A percentile compares a stretch with the other conserved stretches of the same genome.
These are phyloP conservation scores for Cercophora scortea DNA, from an alignment of 495 filamentous ascomycete species.

Conservation along the genomic window DNA sequence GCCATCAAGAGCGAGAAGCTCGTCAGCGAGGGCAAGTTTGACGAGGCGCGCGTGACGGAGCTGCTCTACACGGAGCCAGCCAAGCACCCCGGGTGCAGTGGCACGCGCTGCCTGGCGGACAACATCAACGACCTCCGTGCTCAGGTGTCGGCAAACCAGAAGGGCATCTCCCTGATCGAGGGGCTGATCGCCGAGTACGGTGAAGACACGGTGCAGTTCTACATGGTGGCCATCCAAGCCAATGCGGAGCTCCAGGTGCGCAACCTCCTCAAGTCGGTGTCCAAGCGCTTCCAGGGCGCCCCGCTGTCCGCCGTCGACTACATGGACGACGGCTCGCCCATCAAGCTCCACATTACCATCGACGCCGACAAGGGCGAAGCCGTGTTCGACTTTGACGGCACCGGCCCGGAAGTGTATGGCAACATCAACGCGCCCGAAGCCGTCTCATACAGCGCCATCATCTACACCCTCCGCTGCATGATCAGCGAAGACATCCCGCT, in stretches of 20 bases:
- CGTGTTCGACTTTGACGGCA: conserved; percentile 84
- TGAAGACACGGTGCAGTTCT: conserved; percentile 85
- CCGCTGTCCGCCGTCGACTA: conserved; percentile 71
- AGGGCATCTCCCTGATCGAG: conserved; percentile 86
- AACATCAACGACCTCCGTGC: conserved; percentile 96
- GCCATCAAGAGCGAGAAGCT: conserved; percentile 92
- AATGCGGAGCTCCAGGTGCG: conserved; percentile 86
- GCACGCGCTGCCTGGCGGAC: conserved; percentile 83
- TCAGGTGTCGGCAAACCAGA: conserved; percentile 92
- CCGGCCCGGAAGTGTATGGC: conserved; percentile 86
- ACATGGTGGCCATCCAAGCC: conserved; percentile 89
- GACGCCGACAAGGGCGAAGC: conserved; percentile 77
- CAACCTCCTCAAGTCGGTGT: conserved; percentile 72
- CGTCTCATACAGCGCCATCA: conserved; percentile 90
- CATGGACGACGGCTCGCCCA: conserved; percentile 92
- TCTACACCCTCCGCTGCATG: conserved; percentile 89
- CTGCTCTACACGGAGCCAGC: conserved; percentile 79
- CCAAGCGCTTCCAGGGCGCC: conserved; percentile 66
- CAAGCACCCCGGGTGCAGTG: conserved; percentile 77
- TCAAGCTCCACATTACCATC: conserved; percentile 77
- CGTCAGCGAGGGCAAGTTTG: conserved; percentile 80
- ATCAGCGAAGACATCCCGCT: conserved; percentile 91
- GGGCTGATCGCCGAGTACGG: conserved; percentile 83
- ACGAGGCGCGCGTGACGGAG: conserved; percentile 80
- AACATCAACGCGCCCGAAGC: conserved; percentile 95